Evolutionary conservation across 192 early-diverging fungal genomes (phyloP).

Genomic region (Umbelopsis vinacea): DNA sequence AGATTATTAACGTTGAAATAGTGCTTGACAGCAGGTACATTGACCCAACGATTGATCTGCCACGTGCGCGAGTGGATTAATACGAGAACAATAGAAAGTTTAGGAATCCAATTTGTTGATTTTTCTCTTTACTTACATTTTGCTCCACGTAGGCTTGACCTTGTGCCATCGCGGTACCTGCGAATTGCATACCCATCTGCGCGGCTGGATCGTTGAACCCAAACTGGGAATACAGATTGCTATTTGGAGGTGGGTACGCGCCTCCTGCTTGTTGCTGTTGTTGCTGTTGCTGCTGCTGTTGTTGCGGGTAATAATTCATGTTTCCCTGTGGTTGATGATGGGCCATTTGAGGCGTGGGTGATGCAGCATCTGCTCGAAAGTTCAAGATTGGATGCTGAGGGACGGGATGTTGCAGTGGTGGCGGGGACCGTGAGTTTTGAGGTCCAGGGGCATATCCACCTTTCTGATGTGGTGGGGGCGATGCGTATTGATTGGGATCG

Average conservation of each 20-base stretch:
- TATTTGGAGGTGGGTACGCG: conserved; percentile 25
- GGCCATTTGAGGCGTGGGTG: conserved; percentile 49
- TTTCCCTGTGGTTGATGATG: conserved; percentile 30
- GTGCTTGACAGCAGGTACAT: conserved; percentile 82
- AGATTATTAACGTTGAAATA: conserved; percentile 97
- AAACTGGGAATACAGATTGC: conserved; percentile 51
- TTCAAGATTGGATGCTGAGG: conserved; percentile 63
- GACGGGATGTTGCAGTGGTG: conserved; percentile 64
- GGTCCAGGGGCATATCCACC: background rate
- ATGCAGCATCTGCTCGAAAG: conserved; percentile 38
- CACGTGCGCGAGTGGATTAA: background rate
- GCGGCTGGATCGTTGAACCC: conserved; percentile 72
- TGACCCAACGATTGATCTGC: conserved; percentile 83
- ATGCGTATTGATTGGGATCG: conserved; percentile 5
- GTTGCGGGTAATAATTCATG: conserved; percentile 43
- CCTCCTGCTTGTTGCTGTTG: conserved; percentile 25
- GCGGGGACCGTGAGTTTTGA: conserved; percentile 47
- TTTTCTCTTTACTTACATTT: conserved; percentile 72
- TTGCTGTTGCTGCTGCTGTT: conserved; percentile 21
- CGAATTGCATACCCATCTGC: conserved; percentile 97
- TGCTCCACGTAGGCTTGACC: conserved; percentile 88
- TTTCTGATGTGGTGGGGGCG: conserved; percentile 8
- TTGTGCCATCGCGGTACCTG: conserved; percentile 77
- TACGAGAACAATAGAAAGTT: background rate
- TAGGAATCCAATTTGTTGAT: background rate